Evolutionary conservation across 441 rosid genomes (phyloP), one percentile per base, ranked within the genome.

Genomic region (Isatis lusitanica): DNA sequence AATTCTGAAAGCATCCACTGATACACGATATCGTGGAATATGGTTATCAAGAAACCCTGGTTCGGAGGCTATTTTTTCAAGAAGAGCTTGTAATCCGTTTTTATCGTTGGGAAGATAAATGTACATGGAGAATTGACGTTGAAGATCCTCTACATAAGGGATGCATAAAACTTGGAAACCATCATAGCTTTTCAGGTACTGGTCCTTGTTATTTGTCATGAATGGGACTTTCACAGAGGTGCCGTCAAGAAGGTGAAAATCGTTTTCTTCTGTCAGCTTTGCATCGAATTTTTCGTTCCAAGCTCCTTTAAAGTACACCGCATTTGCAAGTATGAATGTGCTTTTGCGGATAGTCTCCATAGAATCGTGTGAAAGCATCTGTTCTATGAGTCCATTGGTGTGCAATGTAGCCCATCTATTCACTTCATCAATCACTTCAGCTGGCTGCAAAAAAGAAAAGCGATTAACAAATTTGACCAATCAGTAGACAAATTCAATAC

Each of bases 251-350:
- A 87, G 90, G 77, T 86, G 69, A 79, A 92, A 90, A 46, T 90
- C 89, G 35, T 68, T 6, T 6, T 85, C 86, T 65, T 84, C 77
- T 24, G 94, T 86, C 42, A 76, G 46, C 0, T 83, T 73, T 6
- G 82, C 63, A 75, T 88, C 84, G 11, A 90, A 88, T 50, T 83
- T 84, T 35, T 78, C 80, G 59, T 58, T 75, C 93, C 98, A 93
- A 58, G 86, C 81, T 64, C 90, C 95, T 81, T 90, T 89, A 74
- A 93, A 93, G 48, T 93, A 90, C 2, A 93, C 73, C 8, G 92
- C 97, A 85, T 89, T 93, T 4, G 91, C 83, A 12, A 90, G 76
- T 18, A 89, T 76, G 42, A 90, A 86, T 76, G 63, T 81, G 61
- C 91, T 84, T 0, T 26, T 21, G 44, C 30, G 18, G 15, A 73